Evolutionary conservation across 768 basidiomycete genomes (phyloP).

Genomic region (Crepidotus variabilis): DNA sequence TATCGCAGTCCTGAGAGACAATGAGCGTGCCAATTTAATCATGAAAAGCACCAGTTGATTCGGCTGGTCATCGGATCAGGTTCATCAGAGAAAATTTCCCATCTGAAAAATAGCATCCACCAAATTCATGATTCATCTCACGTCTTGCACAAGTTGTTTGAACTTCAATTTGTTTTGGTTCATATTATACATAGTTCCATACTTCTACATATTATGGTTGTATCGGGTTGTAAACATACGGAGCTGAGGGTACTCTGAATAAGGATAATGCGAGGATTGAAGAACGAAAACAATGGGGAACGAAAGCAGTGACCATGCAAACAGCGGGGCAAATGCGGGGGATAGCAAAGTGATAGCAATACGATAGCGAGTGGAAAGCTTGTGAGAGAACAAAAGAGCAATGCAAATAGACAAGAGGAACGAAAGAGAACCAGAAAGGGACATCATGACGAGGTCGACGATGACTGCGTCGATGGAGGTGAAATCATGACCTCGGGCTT

Average conservation of each 20-base stretch:
- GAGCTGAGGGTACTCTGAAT: background rate
- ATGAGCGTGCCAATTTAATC: no score
- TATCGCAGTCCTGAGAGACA: no score
- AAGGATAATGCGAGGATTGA: conserved; percentile 2
- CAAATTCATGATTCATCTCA: no score
- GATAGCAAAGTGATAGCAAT: background rate
- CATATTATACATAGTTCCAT: background rate
- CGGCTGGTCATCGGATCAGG: no score
- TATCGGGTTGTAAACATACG: background rate
- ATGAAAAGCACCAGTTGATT: no score
- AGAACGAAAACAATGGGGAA: background rate
- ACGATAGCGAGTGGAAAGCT: conserved; percentile 1
- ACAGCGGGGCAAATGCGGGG: background rate
- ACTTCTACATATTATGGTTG: background rate
- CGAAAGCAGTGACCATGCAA: background rate
- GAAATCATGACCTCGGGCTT: conserved; percentile 18
- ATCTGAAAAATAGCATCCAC: no score
- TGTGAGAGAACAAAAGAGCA: background rate
- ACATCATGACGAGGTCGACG: background rate
- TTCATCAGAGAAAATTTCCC: no score
- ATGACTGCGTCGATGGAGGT: background rate
- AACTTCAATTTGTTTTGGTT: no score
- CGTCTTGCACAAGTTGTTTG: no score
- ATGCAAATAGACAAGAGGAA: no score
- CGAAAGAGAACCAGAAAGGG: background rate